Evolutionary conservation across 2,329 filamentous ascomycete genomes (phyloP).

Genomic region (Clarireedia sp.): DNA sequence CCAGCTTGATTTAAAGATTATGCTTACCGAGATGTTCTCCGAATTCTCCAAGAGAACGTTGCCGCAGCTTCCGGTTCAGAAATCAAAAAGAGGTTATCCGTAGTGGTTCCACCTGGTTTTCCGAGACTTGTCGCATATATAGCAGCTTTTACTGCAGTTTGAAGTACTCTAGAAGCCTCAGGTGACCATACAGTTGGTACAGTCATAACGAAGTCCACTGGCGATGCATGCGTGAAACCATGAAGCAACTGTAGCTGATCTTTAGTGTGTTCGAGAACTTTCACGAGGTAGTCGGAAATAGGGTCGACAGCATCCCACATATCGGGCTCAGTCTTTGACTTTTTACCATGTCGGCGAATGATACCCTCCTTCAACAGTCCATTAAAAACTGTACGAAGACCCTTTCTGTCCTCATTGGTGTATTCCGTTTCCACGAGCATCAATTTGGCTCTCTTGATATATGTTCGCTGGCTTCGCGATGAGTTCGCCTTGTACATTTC

Average conservation of each 20-base stretch:
- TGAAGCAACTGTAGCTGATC: slow-evolving; percentile 10
- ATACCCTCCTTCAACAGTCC: slow-evolving; percentile 5
- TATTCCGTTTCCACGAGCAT: slow-evolving; percentile 13
- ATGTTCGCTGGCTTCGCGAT: background rate
- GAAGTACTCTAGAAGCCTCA: slow-evolving; percentile 9
- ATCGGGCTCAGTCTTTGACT: background rate
- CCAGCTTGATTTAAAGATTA: background rate
- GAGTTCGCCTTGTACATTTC: slow-evolving; percentile 4
- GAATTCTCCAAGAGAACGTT: slow-evolving; percentile 21
- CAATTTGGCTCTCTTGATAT: slow-evolving; percentile 13
- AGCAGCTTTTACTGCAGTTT: slow-evolving; percentile 10
- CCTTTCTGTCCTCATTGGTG: slow-evolving; percentile 9
- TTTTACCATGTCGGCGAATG: slow-evolving; percentile 13
- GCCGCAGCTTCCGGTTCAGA: slow-evolving; percentile 28
- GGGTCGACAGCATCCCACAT: slow-evolving; percentile 15
- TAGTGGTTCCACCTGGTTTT: slow-evolving; percentile 3
- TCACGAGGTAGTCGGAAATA: slow-evolving; percentile 13
- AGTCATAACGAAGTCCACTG: slow-evolving; percentile 9
- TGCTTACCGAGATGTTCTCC: slow-evolving; percentile 10
- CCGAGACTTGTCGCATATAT: slow-evolving; percentile 11
- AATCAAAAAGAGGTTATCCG: slow-evolving; percentile 27
- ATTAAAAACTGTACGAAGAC: slow-evolving; percentile 5
- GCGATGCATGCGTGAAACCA: slow-evolving; percentile 4
- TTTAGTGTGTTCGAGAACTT: slow-evolving; percentile 14
- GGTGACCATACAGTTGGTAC: slow-evolving; percentile 12